Evolutionary conservation across 192 early-diverging fungal species (phyloP), one percentile per base, ranked within the genome.

Genomic region (Linnemannia exigua): DNA sequence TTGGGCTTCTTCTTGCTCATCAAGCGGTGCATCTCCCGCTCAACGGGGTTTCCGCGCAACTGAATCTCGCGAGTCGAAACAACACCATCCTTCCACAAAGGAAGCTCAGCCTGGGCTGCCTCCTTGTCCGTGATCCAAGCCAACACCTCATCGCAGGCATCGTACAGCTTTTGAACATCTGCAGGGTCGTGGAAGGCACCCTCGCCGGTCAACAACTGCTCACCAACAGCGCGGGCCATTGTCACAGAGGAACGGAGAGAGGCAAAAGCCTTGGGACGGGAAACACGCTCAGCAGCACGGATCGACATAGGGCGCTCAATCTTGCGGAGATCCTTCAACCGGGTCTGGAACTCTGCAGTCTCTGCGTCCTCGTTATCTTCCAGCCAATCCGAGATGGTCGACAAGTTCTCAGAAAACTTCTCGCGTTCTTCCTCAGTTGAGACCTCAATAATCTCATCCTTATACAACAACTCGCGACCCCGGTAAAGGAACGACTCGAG

Each of bases 401-500:
- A 88, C 7, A 96, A 88, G 16, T 84, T 87, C 31, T 90, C 87
- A 9, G 88, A 87, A 22, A 99, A 85, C 4, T 84, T 84, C 51
- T 91, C 89, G 54, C 95, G 94, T 82, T 99, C 93, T 8, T 91
- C 90, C 35, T 93, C 92, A 20, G 94, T 95, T 44, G 93, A 90
- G n/a, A 95, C 92, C 11, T 89, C 75, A 67, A 90, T 88, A 52
- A 94, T 89, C 44, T 92, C 92, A 44, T 96, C 95, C 70, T 96
- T 94, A 61, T 96, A 92, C 67, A 96, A 88, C 70, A 97, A 92
- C 70, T 98, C 97, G 68, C 95, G 95, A 50, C 93, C 86, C 46
- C 92, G 92, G 89, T 99, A 99, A 41, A 98, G 89, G 88, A 96
- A 98, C 4, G 96, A 89, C 87, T 99, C 99, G 31, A 99, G 91